Evolutionary conservation across 2,329 filamentous ascomycete genomes (phyloP).

Genomic region (Fusarium sororula): DNA sequence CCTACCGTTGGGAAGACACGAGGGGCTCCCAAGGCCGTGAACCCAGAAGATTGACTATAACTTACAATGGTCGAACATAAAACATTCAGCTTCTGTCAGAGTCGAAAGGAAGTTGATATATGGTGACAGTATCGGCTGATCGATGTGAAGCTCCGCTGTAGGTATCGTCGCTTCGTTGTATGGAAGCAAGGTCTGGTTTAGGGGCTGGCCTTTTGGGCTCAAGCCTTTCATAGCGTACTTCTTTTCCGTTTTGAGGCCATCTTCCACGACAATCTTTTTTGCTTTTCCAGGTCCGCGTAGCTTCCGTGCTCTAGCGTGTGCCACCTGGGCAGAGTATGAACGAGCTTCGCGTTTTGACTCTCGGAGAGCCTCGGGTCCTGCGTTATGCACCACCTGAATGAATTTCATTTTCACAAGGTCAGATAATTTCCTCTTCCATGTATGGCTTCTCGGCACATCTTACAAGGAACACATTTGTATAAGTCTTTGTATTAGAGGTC

Average conservation of each 20-base stretch:
- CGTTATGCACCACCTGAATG: background rate
- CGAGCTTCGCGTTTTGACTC: background rate
- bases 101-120: background rate
- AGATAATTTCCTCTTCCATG: background rate
- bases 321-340: background rate
- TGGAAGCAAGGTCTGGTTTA: background rate
- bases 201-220: fast-evolving
- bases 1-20: too few relatives aligned
- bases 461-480: background rate
- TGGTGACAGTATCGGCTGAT: background rate
- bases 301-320: background rate
- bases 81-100: background rate
- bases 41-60: fast-evolving
- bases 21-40: fast-evolving
- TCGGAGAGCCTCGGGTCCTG: background rate
- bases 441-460: background rate
- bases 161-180: background rate
- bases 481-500: background rate
- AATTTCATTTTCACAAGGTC: background rate
- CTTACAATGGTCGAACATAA: background rate
- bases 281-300: background rate
- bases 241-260: background rate
- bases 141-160: background rate
- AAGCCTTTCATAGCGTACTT: fast-evolving
- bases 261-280: fast-evolving